phyloP scores from a whole-genome alignment of 805 yeast species.

The Wickerhamomyces xylosicus region DNA sequence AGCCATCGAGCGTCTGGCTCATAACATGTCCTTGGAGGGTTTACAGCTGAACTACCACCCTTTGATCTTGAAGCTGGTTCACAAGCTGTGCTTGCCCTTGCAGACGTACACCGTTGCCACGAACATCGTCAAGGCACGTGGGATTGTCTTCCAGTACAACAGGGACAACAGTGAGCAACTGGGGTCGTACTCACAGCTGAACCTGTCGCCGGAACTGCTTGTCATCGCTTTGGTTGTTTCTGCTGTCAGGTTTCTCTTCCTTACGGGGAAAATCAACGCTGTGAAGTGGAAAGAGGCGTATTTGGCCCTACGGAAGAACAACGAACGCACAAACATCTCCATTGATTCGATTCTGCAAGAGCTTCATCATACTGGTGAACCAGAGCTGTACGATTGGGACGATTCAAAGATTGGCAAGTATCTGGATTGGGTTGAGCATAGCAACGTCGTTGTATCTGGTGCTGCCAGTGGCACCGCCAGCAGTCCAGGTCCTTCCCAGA shows the following conservation, averaged over 20 bases:
- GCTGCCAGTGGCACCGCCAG: background rate
- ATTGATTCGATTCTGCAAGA: background rate
- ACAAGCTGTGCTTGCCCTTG: slow-evolving; percentile 39
- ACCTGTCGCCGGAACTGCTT: slow-evolving; percentile 1
- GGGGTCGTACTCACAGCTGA: too few species aligned
- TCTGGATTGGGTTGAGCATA: slow-evolving; percentile 37
- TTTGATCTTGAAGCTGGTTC: slow-evolving; percentile 28
- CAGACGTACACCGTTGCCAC: slow-evolving; percentile 31
- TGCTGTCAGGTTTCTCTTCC: background rate
- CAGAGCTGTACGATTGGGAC: slow-evolving; percentile 35
- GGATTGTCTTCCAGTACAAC: slow-evolving; percentile 6
- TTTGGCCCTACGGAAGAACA: background rate
- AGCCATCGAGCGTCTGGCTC: too few species aligned
- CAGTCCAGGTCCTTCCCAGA: too few species aligned
- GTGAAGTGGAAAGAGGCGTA: background rate
- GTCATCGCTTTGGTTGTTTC: background rate
- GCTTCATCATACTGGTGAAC: slow-evolving; percentile 11
- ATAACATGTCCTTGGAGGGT: background rate
- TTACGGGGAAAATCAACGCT: background rate
- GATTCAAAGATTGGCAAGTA: slow-evolving; percentile 35
- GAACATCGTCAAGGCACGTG: slow-evolving; percentile 15
- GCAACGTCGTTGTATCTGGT: slow-evolving; percentile 19
- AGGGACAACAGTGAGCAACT: background rate
- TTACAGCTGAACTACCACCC: slow-evolving; percentile 24
- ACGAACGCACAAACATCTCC: background rate